Base-by-base conservation (phyloP, 2,329 filamentous ascomycete species). In the Pseudonectria buxi region DNA sequence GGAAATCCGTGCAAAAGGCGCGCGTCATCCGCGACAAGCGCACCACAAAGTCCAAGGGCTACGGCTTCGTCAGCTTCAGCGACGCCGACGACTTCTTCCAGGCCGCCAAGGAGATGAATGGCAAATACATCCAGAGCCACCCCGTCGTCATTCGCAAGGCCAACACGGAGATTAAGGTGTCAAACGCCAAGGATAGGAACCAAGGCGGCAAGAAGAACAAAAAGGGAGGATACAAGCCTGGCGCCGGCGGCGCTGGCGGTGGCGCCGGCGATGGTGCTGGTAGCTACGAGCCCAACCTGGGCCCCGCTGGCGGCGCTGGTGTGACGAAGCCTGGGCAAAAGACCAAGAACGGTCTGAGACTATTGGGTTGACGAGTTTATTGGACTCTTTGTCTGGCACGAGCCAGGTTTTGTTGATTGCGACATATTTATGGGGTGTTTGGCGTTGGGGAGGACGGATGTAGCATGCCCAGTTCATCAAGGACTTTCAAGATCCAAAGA, bases 51-150 rank as follows among this genome's bases (percentile, higher is more conserved):
- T 94, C 86, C 55, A 94, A 92, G 59, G 92, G 90, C 0, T 98
- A 86, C 57, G 92, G 92, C 3, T 98, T 98, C 56, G 89, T 98
- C 37, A 92, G 86, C 62, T 96, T 98, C 65, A 83, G 81, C 52
- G 86, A 95, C 56, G 86, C 88, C 22, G 92, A 98, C 59, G 89
- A 95, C 55, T 96, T 94, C 60, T 96, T 98, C 70, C 79, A 86
- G 53, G 90, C 92, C 2, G 90, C 88, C 53, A 88, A 92, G 65
- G 90, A 96, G 67, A 96, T 96, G 92, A 86, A 95, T 55, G 89
- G 89, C 51, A 96, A 98, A 67, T 98, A 98, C 64, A 96, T 98
- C 57, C 90, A 94, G 53, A 95, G 88, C 59, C 92, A 96, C 61
- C 92, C 92, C 0, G 86, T 95, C 18, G 69, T 86, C 16, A 76